Base-by-base conservation (phyloP, 495 filamentous ascomycete species). In the Xylaria telfairii region DNA sequence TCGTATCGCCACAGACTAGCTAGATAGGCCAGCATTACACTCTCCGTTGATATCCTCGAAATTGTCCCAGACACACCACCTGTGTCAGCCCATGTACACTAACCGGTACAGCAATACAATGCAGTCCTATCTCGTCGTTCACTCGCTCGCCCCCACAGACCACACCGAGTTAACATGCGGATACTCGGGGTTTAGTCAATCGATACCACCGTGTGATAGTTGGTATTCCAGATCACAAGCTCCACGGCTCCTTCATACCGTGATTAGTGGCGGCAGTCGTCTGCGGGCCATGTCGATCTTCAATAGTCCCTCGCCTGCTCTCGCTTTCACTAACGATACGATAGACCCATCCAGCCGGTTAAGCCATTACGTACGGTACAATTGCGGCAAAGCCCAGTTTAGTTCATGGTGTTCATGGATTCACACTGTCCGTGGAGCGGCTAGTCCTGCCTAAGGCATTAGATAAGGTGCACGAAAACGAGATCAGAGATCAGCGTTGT, bases 261-360 rank as follows among this genome's bases (percentile, higher is more conserved):
- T 60, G 66, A 68, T 68, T 42, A n/a, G 41, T 49, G 54, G 54
- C 41, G 66, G 66, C 44, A 59, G 53, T 53, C 54, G 66, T 68
- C 34, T 68, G 66, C 49, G 44, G 66, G 49, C 66, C 34, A 28
- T 61, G 66, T 68, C 53, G 66, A 68, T 68, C 66, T 13, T 39
- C 54, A 49, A 68, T 68, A 68, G 66, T 68, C 21, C 13, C 1
- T 39, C 26, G 26, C 4, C 65, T 46, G 41, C 37, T 46, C 17
- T 56, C 51, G 3, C 15, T 56, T 59, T 57, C n/a, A 7, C 12
- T 34, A 17, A 26, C 4, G 39, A 56, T 34, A 57, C 51, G 26
- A 17, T 59, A 59, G 37, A 59, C 49, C 34, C 34, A 59, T 34
- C 46, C 34, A 68, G 44, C 62, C 51, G 44, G 61, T 26, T 65